These are phyloP conservation scores for Durusdinium trenchii DNA, from an alignment of 73 alveolate species.

Conservation along the genomic window DNA sequence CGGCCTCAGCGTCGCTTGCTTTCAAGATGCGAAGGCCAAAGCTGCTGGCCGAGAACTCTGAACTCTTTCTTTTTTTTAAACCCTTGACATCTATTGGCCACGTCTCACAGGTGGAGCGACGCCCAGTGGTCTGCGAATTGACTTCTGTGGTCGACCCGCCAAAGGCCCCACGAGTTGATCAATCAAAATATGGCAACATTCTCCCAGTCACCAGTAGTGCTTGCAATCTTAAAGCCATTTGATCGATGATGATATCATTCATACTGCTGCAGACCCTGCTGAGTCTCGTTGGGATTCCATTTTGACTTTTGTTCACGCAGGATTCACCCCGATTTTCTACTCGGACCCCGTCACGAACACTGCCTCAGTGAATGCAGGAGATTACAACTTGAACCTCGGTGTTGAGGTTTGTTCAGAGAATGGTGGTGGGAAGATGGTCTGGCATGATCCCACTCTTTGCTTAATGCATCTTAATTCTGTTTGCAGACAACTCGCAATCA, in stretches of 20 bases:
- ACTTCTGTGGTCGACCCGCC: conserved; percentile 69
- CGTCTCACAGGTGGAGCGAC: not conserved
- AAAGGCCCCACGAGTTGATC: conserved; percentile 5
- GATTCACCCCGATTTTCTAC: conserved; percentile 74
- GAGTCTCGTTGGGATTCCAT: not conserved
- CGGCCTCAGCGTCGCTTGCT: not conserved
- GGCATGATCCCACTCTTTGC: not conserved
- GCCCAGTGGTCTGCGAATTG: conserved; percentile 18
- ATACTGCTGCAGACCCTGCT: not conserved
- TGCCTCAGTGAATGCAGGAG: conserved; percentile 81
- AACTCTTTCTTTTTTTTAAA: not conserved
- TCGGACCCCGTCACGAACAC: conserved; percentile 42
- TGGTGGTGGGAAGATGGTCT: not conserved
- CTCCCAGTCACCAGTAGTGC: not conserved
- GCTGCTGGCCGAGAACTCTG: not conserved
- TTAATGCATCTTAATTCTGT: not conserved
- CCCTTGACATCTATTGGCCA: not conserved
- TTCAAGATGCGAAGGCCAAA: not conserved
- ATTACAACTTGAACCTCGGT: conserved; percentile 58
- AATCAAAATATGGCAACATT: not conserved
- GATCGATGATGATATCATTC: not conserved
- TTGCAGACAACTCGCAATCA: not conserved
- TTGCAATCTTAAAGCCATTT: not conserved
- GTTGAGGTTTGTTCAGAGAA: not conserved
- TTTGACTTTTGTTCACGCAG: not conserved